phyloP scores from a whole-genome alignment of 331 rosid genomes.

The Dryas integrifolia region DNA sequence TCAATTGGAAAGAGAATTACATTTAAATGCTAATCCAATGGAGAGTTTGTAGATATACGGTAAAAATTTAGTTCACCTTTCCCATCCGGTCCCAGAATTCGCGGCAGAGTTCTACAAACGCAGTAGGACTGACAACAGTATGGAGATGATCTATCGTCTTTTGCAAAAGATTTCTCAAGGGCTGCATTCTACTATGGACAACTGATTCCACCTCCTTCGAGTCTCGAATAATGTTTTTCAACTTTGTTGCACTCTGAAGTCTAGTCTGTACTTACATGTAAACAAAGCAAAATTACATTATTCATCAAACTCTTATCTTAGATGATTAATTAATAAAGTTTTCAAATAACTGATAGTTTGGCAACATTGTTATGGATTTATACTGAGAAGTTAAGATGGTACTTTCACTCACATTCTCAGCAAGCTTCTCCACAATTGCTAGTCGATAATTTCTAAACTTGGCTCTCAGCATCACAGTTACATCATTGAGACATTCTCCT shows the following conservation, averaged over 20 bases:
- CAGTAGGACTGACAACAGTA: slow-evolving; percentile 25
- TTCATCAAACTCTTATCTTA: background rate
- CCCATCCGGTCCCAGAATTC: slow-evolving; percentile 38
- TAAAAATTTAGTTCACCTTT: slow-evolving; percentile 18
- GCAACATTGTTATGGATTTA: background rate
- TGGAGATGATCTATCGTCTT: slow-evolving; percentile 22
- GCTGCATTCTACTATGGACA: slow-evolving; percentile 29
- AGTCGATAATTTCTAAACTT: slow-evolving; percentile 32
- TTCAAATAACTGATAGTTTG: background rate
- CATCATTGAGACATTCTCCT: slow-evolving; percentile 32
- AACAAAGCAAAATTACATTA: background rate
- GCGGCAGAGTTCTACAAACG: slow-evolving; percentile 29
- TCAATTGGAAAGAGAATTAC: background rate
- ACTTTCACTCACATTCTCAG: slow-evolving; percentile 27
- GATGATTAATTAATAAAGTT: background rate
- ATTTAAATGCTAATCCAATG: background rate
- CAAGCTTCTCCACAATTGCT: slow-evolving; percentile 34
- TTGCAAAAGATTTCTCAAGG: slow-evolving; percentile 24
- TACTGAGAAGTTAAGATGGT: background rate
- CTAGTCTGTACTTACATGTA: slow-evolving; percentile 22
- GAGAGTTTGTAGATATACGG: background rate
- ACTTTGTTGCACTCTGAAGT: slow-evolving; percentile 23
- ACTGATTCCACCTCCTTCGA: slow-evolving; percentile 22
- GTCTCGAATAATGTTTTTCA: slow-evolving; percentile 35
- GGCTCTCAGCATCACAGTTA: slow-evolving; percentile 26